Base-by-base conservation (phyloP, 2,329 filamentous ascomycete genomes). In the Teratosphaeria viscida region DNA sequence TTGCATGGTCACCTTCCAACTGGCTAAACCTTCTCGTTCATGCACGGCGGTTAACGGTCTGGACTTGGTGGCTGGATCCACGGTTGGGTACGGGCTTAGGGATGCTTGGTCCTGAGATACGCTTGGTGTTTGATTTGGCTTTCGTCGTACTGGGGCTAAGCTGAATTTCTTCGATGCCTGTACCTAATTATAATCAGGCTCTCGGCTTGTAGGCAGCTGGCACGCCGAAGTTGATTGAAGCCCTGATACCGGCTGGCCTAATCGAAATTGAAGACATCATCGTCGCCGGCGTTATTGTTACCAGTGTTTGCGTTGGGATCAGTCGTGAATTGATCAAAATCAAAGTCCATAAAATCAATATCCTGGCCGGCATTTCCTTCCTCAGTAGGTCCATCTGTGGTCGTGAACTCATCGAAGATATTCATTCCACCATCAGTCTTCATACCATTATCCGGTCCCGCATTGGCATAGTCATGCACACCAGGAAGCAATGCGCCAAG, bases 391-490 rank as follows among this genome's bases (percentile, higher is more conserved):
- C 12, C 59, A 10, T 49, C 57, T 14, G 63, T 66, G 35, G 60
- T 63, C 6, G 60, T 60, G 39, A 54, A 54, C 8, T 37, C 27
- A 8, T 37, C 34, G 4, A 32, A 54, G 19, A 49, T 49, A 3
- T 49, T 49, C 43, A 54, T 37, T 2, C 53, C 53, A 54, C 53
- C 27, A 29, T 23, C 53, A 11, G 52, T 49, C 16, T 37, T 32
- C 19, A 23, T 53, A 11, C 34, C 52, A 29, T 64, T 59, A 19
- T n/a, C 35, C 14, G 61, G 61, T 34, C 57, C 53, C 35, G 63
- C 67, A 47, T 75, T 76, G 19, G 75, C 72, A 64, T 74, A 76
- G 65, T 74, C 70, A 61, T 77, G 70, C 57, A 78, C 65, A 59
- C 77, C 71, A 43, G 77, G 69, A 6, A 75, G 65, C 7, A 77